Evolutionary conservation across 202 grass and related monocot species (phyloP).

Genomic region (Schoenoplectus tabernaemontani): DNA sequence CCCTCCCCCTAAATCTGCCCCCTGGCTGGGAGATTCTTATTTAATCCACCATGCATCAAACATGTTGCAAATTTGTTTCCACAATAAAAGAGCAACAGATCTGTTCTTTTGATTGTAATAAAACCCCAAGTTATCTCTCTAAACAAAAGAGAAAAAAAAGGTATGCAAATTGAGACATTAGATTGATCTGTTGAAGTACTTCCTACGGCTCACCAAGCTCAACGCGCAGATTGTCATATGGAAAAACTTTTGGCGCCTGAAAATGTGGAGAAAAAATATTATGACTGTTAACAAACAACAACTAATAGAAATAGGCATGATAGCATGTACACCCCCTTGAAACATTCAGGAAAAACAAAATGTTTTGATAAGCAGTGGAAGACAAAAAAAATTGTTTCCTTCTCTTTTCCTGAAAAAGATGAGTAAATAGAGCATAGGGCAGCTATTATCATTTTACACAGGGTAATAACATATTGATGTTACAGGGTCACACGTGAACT

Average conservation of each 20-base stretch:
- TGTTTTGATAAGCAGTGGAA: too few species aligned
- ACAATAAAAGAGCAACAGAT: neutral
- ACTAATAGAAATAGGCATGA: neutral
- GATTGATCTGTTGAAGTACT: neutral
- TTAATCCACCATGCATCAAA: neutral
- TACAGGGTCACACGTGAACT: neutral
- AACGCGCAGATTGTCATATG: slow-evolving; percentile 67
- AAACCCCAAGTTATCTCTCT: slow-evolving; percentile 13
- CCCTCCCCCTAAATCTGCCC: too few species aligned
- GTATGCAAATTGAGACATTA: slow-evolving; percentile 1
- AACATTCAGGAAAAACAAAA: too few species aligned
- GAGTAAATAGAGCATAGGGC: neutral
- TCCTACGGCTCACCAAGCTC: slow-evolving; percentile 70
- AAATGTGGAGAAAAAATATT: slow-evolving; percentile 15
- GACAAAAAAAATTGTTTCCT: too few species aligned
- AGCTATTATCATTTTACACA: neutral
- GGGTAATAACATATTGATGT: neutral
- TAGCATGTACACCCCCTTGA: too few species aligned
- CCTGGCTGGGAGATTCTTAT: neutral
- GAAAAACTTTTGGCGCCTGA: slow-evolving; percentile 97
- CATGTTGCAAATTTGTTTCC: neutral
- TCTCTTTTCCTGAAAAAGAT: neutral
- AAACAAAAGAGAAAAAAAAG: slow-evolving; percentile 2
- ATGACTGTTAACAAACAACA: neutral
- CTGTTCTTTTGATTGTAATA: neutral